A percentile compares a stretch with the other conserved stretches of the same genome.
These are phyloP conservation scores for Hypoxylon sp. DNA, from an alignment of 2,329 filamentous ascomycete species.

Conservation along the genomic window DNA sequence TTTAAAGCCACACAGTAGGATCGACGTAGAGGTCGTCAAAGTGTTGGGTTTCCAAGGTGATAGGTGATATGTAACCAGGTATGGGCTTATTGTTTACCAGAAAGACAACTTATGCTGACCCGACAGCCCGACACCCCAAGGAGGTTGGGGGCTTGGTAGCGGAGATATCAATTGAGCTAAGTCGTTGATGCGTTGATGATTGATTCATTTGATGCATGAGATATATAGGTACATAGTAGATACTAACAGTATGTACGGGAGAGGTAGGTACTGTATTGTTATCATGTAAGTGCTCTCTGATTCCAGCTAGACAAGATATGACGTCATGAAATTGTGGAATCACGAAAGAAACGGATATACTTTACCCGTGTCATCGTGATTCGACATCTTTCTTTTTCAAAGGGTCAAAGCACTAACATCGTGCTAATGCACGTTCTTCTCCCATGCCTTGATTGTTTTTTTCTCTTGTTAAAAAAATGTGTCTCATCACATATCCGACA, in stretches of 20 bases:
- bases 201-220: neutral
- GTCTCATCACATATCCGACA: neutral
- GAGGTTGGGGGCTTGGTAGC: neutral
- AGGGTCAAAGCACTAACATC: neutral
- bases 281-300: no score
- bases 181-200: neutral
- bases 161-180: neutral
- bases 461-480: neutral
- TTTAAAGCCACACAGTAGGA: conserved; percentile 18
- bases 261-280: neutral
- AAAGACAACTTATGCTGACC: neutral
- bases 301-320: neutral
- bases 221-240: no score
- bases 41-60: neutral
- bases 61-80: neutral
- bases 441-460: neutral
- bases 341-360: neutral
- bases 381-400: conserved; percentile 7
- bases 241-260: no score
- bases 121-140: neutral
- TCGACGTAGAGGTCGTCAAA: neutral
- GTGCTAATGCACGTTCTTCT: neutral
- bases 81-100: neutral
- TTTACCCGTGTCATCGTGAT: conserved; percentile 9
- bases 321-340: conserved; percentile 10